phyloP scores from a whole-genome alignment of 768 basidiomycete genomes.

The Rossbeevera mucosa region DNA sequence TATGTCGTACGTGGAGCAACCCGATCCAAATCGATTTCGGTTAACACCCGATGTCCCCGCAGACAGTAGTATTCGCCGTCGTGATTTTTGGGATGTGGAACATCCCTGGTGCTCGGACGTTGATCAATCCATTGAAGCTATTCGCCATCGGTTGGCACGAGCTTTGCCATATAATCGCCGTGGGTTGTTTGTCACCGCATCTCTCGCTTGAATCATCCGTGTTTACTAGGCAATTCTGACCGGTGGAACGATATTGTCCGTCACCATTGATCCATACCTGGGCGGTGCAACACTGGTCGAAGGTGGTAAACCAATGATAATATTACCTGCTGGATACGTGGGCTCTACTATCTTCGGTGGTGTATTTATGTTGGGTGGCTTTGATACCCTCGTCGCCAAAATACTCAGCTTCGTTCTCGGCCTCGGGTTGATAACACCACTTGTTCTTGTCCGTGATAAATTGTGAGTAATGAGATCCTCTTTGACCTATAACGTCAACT shows the following conservation, averaged over 20 bases:
- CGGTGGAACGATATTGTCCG: conserved; percentile 71
- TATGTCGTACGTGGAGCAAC: conserved; percentile 57
- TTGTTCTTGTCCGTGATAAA: conserved; percentile 86
- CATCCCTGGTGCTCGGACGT: conserved; percentile 70
- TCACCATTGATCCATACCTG: conserved; percentile 80
- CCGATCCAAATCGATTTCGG: conserved; percentile 7
- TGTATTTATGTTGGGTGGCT: conserved; percentile 77
- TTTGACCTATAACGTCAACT: conserved; percentile 4
- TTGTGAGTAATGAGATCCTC: conserved; percentile 48
- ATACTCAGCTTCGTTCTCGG: conserved; percentile 88
- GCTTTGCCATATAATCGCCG: conserved; percentile 75
- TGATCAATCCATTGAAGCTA: conserved; percentile 82
- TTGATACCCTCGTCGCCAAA: conserved; percentile 88
- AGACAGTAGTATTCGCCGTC: conserved; percentile 84
- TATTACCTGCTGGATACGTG: conserved; percentile 75
- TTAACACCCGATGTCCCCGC: conserved; percentile 9
- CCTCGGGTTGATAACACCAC: conserved; percentile 79
- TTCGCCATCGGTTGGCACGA: conserved; percentile 90
- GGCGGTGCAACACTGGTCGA: conserved; percentile 64
- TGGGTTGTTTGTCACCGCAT: conserved; percentile 35
- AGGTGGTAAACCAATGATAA: conserved; percentile 67
- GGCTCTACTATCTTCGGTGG: conserved; percentile 81
- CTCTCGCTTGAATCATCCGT: neutral
- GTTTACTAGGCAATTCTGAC: conserved; percentile 62
- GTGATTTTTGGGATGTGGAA: conserved; percentile 87